Evolutionary conservation across 352 stramenopile species (phyloP).

Genomic region (Phytophthora hybrid): DNA sequence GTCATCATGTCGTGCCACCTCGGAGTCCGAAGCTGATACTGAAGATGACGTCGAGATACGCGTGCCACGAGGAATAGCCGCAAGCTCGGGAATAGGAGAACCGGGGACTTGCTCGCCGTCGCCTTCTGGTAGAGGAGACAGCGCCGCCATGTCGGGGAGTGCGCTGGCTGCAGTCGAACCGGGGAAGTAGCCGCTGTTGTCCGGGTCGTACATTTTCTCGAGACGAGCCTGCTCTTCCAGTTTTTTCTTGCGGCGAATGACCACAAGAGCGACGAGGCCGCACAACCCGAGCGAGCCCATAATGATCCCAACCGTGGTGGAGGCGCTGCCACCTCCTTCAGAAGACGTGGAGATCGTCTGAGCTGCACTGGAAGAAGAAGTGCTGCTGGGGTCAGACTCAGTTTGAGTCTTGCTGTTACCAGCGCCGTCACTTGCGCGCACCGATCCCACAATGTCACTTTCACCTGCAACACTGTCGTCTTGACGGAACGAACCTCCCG

Average conservation of each 20-base stretch:
- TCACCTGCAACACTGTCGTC: constrained; percentile 29
- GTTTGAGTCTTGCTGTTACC: constrained; percentile 18
- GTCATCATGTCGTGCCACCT: constrained; percentile 43
- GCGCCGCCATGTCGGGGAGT: constrained; percentile 30
- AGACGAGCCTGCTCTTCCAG: constrained; percentile 55
- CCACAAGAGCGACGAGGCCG: constrained; percentile 56
- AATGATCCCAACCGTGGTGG: constrained; percentile 58
- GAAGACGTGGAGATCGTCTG: constrained; percentile 58
- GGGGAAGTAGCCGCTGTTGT: constrained; percentile 55
- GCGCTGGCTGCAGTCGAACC: constrained; percentile 39
- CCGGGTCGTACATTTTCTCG: constrained; percentile 52
- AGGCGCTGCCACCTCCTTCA: constrained; percentile 38
- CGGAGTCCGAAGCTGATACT: constrained; percentile 47
- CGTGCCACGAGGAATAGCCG: constrained; percentile 34
- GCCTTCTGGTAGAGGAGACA: constrained; percentile 45
- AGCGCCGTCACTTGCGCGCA: constrained; percentile 27
- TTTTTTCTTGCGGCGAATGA: constrained; percentile 64
- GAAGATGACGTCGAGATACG: constrained; percentile 63
- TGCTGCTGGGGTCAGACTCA: constrained; percentile 7
- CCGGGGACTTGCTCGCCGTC: constrained; percentile 35
- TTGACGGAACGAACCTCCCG: not conserved
- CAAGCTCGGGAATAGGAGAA: constrained; percentile 63
- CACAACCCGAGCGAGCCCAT: constrained; percentile 55
- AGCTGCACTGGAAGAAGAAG: constrained; percentile 17
- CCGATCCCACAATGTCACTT: constrained; percentile 38